These are phyloP conservation scores for Arachis stenosperma DNA, from an alignment of 306 rosid species.

Conservation along the genomic window DNA sequence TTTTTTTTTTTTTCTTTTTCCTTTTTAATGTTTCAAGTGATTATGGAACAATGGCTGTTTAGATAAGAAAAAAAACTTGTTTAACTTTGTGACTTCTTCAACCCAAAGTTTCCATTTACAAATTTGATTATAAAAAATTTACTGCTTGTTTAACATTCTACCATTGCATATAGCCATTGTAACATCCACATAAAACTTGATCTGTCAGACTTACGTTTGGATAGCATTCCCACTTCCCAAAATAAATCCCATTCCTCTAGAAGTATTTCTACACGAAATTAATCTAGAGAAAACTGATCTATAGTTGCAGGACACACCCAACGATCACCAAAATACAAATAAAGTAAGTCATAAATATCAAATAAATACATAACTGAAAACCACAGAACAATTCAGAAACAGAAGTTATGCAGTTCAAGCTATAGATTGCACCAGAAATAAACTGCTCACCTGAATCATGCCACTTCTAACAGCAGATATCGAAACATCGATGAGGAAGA, in stretches of 20 bases:
- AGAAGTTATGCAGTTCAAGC: background rate
- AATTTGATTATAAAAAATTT: conserved; percentile 8
- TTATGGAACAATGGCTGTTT: background rate
- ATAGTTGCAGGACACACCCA: no score
- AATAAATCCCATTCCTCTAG: conserved; percentile 7
- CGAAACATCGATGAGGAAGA: conserved; percentile 96
- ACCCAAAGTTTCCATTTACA: conserved; percentile 28
- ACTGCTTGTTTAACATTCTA: conserved; percentile 7
- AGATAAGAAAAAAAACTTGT: background rate
- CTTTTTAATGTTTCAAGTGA: background rate
- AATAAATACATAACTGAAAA: no score
- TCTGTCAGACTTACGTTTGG: conserved; percentile 12
- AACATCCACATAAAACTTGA: conserved; percentile 18
- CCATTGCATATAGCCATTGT: background rate
- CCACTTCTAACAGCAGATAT: conserved; percentile 97
- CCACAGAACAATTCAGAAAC: no score
- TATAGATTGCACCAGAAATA: background rate
- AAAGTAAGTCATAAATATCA: no score
- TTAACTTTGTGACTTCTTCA: conserved; percentile 18
- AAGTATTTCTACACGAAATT: background rate
- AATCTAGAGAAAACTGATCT: background rate
- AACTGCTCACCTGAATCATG: conserved; percentile 83
- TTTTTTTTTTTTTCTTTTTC: background rate
- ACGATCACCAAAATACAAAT: no score
- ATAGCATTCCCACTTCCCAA: conserved; percentile 26